Evolutionary conservation across 2,329 filamentous ascomycete species (phyloP).

Genomic region (Penicillium concentricum): DNA sequence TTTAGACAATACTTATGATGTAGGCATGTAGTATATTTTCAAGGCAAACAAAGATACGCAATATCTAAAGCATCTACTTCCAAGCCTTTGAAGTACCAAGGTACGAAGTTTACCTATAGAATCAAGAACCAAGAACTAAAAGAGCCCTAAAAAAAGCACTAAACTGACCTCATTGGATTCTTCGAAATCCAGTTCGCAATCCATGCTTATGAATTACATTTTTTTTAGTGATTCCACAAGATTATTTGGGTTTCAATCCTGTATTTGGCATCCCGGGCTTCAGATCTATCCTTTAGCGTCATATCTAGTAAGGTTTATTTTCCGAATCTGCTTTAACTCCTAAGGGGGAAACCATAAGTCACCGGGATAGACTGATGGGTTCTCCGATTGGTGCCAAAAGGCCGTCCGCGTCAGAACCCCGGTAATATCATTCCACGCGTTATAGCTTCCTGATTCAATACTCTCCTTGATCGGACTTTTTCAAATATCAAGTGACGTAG

Average conservation of each 20-base stretch:
- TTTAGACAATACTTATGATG: neutral
- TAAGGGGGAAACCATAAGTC: neutral
- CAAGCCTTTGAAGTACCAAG: neutral
- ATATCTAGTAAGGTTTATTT: neutral
- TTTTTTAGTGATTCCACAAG: neutral
- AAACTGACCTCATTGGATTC: neutral
- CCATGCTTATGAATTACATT: neutral
- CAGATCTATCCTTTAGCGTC: neutral
- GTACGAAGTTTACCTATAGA: neutral
- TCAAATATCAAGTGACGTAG: slow-evolving; percentile 5
- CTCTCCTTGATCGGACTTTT: neutral
- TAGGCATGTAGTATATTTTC: neutral
- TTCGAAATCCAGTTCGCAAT: neutral
- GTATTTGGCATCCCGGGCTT: neutral
- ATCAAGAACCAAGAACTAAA: neutral
- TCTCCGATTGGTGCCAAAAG: slow-evolving; percentile 7
- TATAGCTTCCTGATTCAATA: neutral
- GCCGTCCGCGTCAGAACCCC: neutral
- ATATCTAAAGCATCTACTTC: neutral
- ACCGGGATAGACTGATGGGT: neutral
- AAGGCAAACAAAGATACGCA: neutral
- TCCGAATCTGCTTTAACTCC: neutral
- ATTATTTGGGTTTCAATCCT: neutral
- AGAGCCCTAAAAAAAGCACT: neutral
- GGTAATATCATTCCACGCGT: slow-evolving; percentile 4